Base-by-base conservation (phyloP, 768 basidiomycete genomes). In the Amanita fuliginea region DNA sequence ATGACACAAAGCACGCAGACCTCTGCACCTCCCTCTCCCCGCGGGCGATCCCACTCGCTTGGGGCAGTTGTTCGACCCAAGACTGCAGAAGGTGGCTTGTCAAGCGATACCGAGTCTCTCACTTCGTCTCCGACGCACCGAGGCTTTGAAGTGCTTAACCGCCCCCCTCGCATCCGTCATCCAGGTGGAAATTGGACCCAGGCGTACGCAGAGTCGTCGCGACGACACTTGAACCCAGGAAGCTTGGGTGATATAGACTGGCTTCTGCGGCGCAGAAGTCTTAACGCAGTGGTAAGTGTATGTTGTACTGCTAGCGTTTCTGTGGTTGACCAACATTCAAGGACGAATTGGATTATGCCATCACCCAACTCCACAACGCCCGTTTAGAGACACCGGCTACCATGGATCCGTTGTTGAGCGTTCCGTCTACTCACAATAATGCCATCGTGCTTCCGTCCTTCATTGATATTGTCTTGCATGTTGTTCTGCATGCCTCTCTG, bases 211-310 rank as follows among this genome's bases (percentile, higher is more conserved):
- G 54, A 51, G 46, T 55, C 46, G 14, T 48, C 51, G 9, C 53
- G 51, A 3, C 42, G 28, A 11, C 42, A 43, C 28, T 53, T 61
- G 34, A 61, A 71, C 13, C 69, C 76, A 26, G 69, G 77, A 50
- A 80, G 74, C 53, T 66, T 87, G 34, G 77, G 79, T 26, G 85
- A 90, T 59, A 69, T 86, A 44, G 86, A 86, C 59, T 90, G 88
- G 88, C 67, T 88, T 30, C 75, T 82, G 50, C 76, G 83, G 45
- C 72, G 88, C 46, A 75, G 86, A 51, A 86, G 81, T 60, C 65
- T 83, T 26, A 81, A 78, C 57, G 74, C 76, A 49, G 77, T 83
- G 67, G 86, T 88, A 61, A 59, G 81, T 67, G 21, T 51, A 19
- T 51, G 1, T 37, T 8, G n/a, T 19, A 13, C 6, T 1, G 24